These are phyloP conservation scores for Sarocladium strictum DNA, from an alignment of 2,329 filamentous ascomycete species.

Conservation along the genomic window DNA sequence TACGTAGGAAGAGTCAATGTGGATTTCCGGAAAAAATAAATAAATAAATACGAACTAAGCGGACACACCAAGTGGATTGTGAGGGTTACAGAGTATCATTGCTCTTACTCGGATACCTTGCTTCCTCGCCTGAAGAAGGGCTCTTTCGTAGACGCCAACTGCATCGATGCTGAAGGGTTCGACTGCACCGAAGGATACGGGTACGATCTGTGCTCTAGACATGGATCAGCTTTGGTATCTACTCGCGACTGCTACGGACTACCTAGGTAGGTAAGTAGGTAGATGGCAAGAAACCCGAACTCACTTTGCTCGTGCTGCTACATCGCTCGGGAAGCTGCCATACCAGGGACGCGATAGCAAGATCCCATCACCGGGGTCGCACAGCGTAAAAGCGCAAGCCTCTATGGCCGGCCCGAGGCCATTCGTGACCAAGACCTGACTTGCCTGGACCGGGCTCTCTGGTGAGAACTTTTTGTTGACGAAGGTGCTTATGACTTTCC, in stretches of 20 bases:
- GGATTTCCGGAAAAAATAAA: no score
- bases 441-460: background rate
- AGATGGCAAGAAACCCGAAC: constrained; percentile 38
- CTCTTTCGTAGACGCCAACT: constrained; percentile 37
- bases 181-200: background rate
- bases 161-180: background rate
- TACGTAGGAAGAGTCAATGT: no score
- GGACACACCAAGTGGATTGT: constrained; percentile 45
- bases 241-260: background rate
- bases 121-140: constrained; percentile 29
- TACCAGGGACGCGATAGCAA: constrained; percentile 40
- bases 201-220: background rate
- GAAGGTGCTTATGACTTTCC: constrained; percentile 26
- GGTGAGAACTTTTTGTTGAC: constrained; percentile 26
- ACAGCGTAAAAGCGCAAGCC: constrained; percentile 32
- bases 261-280: constrained; percentile 32
- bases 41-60: no score
- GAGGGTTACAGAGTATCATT: constrained; percentile 45
- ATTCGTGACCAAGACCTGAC: constrained; percentile 24
- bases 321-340: constrained; percentile 40
- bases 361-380: constrained; percentile 33
- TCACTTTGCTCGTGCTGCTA: constrained; percentile 35
- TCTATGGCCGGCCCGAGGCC: constrained; percentile 36
- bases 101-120: constrained; percentile 35
- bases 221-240: background rate